Conservation (phyloP, 176 grass and related monocot genomes). For the Ananas comosus region DNA sequence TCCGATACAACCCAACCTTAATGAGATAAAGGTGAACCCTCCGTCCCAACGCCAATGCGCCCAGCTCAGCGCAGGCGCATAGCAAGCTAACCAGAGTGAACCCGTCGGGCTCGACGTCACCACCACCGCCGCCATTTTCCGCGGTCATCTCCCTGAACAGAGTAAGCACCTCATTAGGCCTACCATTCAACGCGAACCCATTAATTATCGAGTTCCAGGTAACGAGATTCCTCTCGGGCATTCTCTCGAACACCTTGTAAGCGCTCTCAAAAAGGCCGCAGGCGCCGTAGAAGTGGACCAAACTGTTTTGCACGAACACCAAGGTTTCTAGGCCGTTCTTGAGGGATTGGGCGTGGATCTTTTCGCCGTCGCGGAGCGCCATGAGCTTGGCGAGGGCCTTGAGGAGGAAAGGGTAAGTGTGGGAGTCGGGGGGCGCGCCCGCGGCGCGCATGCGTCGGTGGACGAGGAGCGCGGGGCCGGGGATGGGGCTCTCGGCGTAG, state of each 20-base stretch:
- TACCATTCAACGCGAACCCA: conserved; percentile 53
- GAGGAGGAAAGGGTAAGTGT: conserved; percentile 75
- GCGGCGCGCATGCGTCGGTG: conserved; percentile 37
- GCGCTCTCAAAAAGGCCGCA: conserved; percentile 61
- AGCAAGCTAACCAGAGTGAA: conserved; percentile 77
- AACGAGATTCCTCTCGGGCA: conserved; percentile 46
- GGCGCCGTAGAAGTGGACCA: conserved; percentile 50
- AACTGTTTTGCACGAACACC: conserved; percentile 68
- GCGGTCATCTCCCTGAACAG: conserved; percentile 49
- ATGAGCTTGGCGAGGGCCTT: conserved; percentile 78
- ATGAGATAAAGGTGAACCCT: conserved; percentile 44
- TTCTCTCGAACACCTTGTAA: conserved; percentile 69
- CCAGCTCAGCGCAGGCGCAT: conserved; percentile 50
- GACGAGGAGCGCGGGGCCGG: conserved; percentile 46
- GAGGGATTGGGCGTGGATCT: conserved; percentile 43
- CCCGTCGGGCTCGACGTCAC: conserved; percentile 31
- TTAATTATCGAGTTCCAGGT: conserved; percentile 78
- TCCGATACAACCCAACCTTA: conserved; percentile 42
- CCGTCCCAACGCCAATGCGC: conserved; percentile 42
- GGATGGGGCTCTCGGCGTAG: conserved; percentile 38
- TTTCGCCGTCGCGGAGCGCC: conserved; percentile 45
- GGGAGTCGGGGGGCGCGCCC: conserved; percentile 48
- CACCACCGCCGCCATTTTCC: conserved; percentile 9
- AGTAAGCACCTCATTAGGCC: conserved; percentile 62
- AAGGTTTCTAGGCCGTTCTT: conserved; percentile 43